These are phyloP conservation scores for Talaromyces sp. DNA, from an alignment of 2,329 filamentous ascomycete species.

Conservation along the genomic window DNA sequence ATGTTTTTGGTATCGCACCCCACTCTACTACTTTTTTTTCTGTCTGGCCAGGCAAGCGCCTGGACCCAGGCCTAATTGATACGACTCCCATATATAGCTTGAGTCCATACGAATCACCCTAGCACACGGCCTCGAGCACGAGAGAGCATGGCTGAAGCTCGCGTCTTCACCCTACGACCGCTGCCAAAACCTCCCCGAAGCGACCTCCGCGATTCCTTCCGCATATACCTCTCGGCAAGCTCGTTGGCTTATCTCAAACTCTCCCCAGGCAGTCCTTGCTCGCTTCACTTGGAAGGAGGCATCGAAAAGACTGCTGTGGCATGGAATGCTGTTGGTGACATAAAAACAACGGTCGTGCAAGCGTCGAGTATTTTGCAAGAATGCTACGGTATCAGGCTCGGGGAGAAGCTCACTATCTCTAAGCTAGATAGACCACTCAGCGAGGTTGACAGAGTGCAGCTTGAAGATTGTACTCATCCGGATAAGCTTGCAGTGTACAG, in stretches of 20 bases:
- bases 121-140: neutral
- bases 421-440: slow-evolving; percentile 51
- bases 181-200: slow-evolving; percentile 47
- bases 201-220: slow-evolving; percentile 56
- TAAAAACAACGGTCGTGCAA: slow-evolving; percentile 66
- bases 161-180: slow-evolving; percentile 55
- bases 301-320: slow-evolving; percentile 57
- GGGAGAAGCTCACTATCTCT: slow-evolving; percentile 64
- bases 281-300: slow-evolving; percentile 34
- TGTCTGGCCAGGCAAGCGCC: neutral
- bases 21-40: slow-evolving; percentile 20
- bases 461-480: slow-evolving; percentile 57
- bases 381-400: slow-evolving; percentile 67
- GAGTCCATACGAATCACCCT: no score
- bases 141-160: slow-evolving; percentile 35
- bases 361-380: slow-evolving; percentile 72
- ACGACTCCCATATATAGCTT: neutral
- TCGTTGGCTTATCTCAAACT: slow-evolving; percentile 56
- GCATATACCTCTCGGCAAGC: slow-evolving; percentile 56
- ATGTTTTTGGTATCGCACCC: neutral
- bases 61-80: neutral
- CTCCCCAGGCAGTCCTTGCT: slow-evolving; percentile 58
- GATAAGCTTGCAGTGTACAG: slow-evolving; percentile 37
- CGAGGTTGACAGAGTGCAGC: slow-evolving; percentile 56
- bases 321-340: slow-evolving; percentile 60